Evolutionary conservation across 106 monocot genomes (phyloP).

Genomic region (Posidonia australis): DNA sequence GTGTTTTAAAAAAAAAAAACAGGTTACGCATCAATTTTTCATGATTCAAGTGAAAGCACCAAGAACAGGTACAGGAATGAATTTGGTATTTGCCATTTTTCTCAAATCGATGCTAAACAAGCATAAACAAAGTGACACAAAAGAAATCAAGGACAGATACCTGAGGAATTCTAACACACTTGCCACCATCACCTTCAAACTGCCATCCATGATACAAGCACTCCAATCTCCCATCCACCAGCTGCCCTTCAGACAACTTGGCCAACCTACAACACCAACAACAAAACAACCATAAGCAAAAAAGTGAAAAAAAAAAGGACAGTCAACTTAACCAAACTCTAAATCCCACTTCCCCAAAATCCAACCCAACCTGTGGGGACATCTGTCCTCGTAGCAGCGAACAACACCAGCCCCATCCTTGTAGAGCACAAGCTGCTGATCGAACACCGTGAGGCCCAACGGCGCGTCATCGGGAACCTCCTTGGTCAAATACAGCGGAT

Average conservation of each 20-base stretch:
- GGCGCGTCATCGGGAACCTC: slow-evolving; percentile 25
- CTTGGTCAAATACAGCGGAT: slow-evolving; percentile 21
- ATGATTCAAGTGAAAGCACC: too few relatives aligned
- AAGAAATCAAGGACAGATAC: slow-evolving; percentile 11
- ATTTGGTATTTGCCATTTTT: background rate
- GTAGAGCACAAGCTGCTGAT: slow-evolving; percentile 25
- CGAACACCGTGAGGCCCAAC: slow-evolving; percentile 24
- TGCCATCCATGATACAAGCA: slow-evolving; percentile 99
- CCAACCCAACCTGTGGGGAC: slow-evolving; percentile 64
- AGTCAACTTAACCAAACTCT: background rate
- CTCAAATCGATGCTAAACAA: background rate
- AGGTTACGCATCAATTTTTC: too few relatives aligned
- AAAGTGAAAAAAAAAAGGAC: background rate
- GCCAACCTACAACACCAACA: slow-evolving; percentile 39
- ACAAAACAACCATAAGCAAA: background rate
- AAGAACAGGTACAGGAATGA: background rate
- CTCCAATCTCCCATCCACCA: slow-evolving; percentile 69
- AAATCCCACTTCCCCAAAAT: background rate
- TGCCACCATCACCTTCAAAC: slow-evolving; percentile 77
- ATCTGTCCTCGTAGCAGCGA: slow-evolving; percentile 38
- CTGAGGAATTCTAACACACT: slow-evolving; percentile 90
- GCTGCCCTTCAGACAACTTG: slow-evolving; percentile 85
- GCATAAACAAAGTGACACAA: too few relatives aligned
- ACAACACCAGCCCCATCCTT: slow-evolving; percentile 18
- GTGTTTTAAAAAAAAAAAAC: too few relatives aligned